A percentile compares a stretch with the other conserved stretches of the same genome.
These are phyloP conservation scores for Trichomonas tenax DNA, from an alignment of 208 protist genomes.

Conservation along the genomic window DNA sequence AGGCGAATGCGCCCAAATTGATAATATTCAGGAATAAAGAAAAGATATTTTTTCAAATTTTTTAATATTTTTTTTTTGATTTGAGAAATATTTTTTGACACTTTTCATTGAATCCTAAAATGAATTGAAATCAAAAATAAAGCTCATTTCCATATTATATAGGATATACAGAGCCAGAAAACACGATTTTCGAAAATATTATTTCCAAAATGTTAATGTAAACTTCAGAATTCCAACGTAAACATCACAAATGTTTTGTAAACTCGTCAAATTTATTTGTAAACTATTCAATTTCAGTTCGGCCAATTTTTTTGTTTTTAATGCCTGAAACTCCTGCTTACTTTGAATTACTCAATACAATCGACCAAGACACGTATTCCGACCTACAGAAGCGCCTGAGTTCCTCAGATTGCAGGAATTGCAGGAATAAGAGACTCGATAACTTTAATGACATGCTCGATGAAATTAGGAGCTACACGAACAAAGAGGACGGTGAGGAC, in stretches of 20 bases:
- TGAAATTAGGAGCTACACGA: background rate
- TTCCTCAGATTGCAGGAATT: background rate
- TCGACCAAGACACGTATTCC: background rate
- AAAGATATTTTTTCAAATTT: background rate
- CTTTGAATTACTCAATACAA: background rate
- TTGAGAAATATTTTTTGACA: no score
- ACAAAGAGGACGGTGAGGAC: background rate
- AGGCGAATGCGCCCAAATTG: background rate
- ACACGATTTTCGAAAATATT: no score
- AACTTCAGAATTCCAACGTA: no score
- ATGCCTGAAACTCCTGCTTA: background rate
- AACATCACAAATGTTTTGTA: no score
- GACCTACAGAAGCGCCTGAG: background rate
- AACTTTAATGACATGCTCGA: background rate
- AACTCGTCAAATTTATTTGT: background rate
- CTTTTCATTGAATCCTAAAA: no score
- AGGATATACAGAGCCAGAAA: no score
- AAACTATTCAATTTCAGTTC: background rate
- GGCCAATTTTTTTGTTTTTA: background rate
- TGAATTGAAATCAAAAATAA: no score
- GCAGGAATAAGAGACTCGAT: background rate
- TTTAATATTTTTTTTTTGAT: no score
- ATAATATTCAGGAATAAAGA: background rate
- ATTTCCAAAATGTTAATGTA: no score
- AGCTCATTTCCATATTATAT: no score